These are phyloP conservation scores for Basipetospora chlamydospora DNA, from an alignment of 2,329 filamentous ascomycete species.

Conservation along the genomic window DNA sequence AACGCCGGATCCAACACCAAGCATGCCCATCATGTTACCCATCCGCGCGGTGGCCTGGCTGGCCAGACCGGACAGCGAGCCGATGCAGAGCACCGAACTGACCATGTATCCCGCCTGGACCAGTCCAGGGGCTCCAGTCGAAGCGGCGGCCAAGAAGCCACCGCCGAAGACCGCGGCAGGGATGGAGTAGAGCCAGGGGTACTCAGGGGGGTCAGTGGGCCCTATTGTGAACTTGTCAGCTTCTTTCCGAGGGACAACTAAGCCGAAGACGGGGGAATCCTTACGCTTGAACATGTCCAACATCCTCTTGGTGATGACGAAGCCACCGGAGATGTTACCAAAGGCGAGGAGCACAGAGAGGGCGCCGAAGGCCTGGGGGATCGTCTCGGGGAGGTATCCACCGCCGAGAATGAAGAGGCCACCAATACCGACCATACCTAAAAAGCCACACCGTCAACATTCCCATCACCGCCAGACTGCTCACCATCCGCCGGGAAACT, in stretches of 20 bases:
- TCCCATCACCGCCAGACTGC: neutral
- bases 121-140: constrained; percentile 68
- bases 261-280: constrained; percentile 11
- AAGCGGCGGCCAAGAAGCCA: constrained; percentile 65
- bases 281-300: constrained; percentile 74
- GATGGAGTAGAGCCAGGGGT: constrained; percentile 73
- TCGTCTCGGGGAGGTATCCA: constrained; percentile 59
- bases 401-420: constrained; percentile 83
- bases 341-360: constrained; percentile 72
- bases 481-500: constrained; percentile 1
- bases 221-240: constrained; percentile 21
- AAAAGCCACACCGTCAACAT: neutral
- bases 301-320: constrained; percentile 88
- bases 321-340: constrained; percentile 78
- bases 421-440: constrained; percentile 72
- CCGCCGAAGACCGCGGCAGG: constrained; percentile 66
- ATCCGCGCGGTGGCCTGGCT: constrained; percentile 72
- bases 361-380: constrained; percentile 67
- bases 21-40: constrained; percentile 74
- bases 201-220: constrained; percentile 75
- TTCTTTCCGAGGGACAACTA: too few species aligned
- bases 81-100: constrained; percentile 73
- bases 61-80: constrained; percentile 66
- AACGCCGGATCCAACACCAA: constrained; percentile 73
- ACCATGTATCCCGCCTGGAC: constrained; percentile 80